Percentiles rank a stretch among this genome's conserved stretches.
Evolutionary conservation across 2,329 filamentous ascomycete species (phyloP).

Genomic region (Oidium heveae): DNA sequence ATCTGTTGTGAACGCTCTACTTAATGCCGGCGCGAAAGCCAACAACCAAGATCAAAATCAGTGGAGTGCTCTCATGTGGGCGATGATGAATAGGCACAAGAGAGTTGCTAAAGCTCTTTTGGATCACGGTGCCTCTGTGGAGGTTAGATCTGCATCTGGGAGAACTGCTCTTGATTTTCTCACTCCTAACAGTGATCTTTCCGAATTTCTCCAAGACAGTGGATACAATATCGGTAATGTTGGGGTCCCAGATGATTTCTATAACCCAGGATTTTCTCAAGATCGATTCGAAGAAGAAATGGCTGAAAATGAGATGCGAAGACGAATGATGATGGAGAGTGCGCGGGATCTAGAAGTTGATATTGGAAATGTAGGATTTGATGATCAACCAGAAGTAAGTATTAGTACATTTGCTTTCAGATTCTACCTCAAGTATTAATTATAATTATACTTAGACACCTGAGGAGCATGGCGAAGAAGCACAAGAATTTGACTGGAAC

Average conservation of each 20-base stretch:
- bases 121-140: constrained; percentile 83
- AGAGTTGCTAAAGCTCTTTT: constrained; percentile 78
- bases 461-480: constrained; percentile 67
- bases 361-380: constrained; percentile 78
- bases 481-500: constrained; percentile 89
- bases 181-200: constrained; percentile 85
- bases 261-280: constrained; percentile 73
- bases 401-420: neutral
- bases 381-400: constrained; percentile 71
- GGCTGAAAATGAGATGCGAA: constrained; percentile 84
- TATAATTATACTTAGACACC: constrained; percentile 21
- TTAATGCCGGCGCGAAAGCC: constrained; percentile 67
- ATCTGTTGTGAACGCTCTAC: constrained; percentile 57
- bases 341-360: constrained; percentile 92
- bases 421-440: constrained; percentile 8
- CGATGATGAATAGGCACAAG: constrained; percentile 96
- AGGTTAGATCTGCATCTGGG: constrained; percentile 82
- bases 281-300: constrained; percentile 93
- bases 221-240: constrained; percentile 72
- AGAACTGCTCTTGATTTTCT: constrained; percentile 92
- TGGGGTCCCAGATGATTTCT: constrained; percentile 72
- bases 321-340: constrained; percentile 98
- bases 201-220: constrained; percentile 80
- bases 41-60: constrained; percentile 89
- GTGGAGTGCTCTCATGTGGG: constrained; percentile 98